Percentiles rank a stretch among this genome's conserved stretches.
These are phyloP conservation scores for Mortierella sp. DNA, from an alignment of 371 early-diverging fungal species.

Conservation along the genomic window DNA sequence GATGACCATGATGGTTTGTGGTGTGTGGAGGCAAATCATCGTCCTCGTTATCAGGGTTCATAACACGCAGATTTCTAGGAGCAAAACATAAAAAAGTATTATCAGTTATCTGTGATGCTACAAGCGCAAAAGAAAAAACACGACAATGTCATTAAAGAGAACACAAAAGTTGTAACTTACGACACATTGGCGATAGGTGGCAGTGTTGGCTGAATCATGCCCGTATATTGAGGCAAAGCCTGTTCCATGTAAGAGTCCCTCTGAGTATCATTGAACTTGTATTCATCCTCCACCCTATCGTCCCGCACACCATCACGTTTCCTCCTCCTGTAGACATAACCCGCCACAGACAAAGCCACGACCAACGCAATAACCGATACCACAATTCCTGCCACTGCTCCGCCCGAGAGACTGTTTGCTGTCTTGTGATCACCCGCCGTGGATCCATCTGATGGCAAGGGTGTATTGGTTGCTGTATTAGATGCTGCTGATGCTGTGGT, in stretches of 20 bases:
- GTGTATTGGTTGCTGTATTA: neutral
- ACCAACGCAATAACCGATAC: slow-evolving; percentile 41
- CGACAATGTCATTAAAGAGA: neutral
- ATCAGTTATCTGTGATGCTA: too few relatives aligned
- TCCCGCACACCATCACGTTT: slow-evolving; percentile 13
- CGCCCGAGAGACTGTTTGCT: slow-evolving; percentile 22
- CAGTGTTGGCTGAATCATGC: slow-evolving; percentile 38
- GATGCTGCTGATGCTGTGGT: slow-evolving; percentile 8
- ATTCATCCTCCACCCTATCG: slow-evolving; percentile 11
- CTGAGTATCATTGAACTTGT: slow-evolving; percentile 29
- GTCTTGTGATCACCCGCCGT: neutral
- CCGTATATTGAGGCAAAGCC: slow-evolving; percentile 45
- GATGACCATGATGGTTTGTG: neutral
- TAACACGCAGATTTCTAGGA: slow-evolving; percentile 47
- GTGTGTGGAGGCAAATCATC: neutral
- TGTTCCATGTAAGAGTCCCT: slow-evolving; percentile 35
- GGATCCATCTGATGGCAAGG: neutral
- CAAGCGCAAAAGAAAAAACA: too few relatives aligned
- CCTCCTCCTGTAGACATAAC: slow-evolving; percentile 29
- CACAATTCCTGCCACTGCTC: slow-evolving; percentile 45
- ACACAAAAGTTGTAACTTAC: slow-evolving; percentile 16
- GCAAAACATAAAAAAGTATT: too few relatives aligned
- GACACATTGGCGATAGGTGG: slow-evolving; percentile 37
- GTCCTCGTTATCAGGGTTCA: slow-evolving; percentile 44
- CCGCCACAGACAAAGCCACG: slow-evolving; percentile 44